These are phyloP conservation scores for Saccharomycopsis guyanensis DNA, from an alignment of 805 yeast genomes.

Conservation along the genomic window DNA sequence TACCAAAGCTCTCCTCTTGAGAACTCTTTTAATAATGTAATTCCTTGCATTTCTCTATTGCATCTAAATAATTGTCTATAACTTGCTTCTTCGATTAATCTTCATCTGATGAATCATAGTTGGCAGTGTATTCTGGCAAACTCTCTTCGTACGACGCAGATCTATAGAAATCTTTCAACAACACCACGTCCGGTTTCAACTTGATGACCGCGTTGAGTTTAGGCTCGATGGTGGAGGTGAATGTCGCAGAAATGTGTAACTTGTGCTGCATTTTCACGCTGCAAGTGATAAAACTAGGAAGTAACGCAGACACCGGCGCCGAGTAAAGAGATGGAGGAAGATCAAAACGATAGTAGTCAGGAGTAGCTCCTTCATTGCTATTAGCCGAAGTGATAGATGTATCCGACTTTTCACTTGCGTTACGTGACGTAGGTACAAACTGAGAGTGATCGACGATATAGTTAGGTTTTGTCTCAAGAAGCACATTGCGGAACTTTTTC, in stretches of 20 bases:
- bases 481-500: slow-evolving; percentile 6
- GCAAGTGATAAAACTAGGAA: slow-evolving; percentile 18
- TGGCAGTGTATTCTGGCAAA: slow-evolving; percentile 7
- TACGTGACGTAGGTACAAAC: slow-evolving; percentile 2
- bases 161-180: slow-evolving; percentile 14
- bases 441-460: slow-evolving; percentile 13
- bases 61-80: too few species aligned
- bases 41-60: too few species aligned
- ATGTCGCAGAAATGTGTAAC: slow-evolving; percentile 14
- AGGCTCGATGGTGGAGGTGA: slow-evolving; percentile 10
- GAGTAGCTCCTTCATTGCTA: not conserved
- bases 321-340: slow-evolving; percentile 8
- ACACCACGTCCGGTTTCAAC: slow-evolving; percentile 9
- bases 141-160: not conserved
- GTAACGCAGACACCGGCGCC: slow-evolving; percentile 6
- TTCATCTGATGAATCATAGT: slow-evolving; percentile 3
- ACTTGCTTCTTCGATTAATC: too few species aligned
- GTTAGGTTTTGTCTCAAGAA: slow-evolving; percentile 10
- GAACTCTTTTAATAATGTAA: too few species aligned
- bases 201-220: slow-evolving; percentile 11
- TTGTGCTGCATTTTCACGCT: slow-evolving; percentile 15
- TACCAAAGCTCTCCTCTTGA: too few species aligned
- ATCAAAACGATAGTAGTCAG: slow-evolving; percentile 9
- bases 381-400: not conserved
- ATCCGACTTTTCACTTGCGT: not conserved